Base-by-base conservation (phyloP, 2,329 filamentous ascomycete species). In the Aspergillus floridensis region DNA sequence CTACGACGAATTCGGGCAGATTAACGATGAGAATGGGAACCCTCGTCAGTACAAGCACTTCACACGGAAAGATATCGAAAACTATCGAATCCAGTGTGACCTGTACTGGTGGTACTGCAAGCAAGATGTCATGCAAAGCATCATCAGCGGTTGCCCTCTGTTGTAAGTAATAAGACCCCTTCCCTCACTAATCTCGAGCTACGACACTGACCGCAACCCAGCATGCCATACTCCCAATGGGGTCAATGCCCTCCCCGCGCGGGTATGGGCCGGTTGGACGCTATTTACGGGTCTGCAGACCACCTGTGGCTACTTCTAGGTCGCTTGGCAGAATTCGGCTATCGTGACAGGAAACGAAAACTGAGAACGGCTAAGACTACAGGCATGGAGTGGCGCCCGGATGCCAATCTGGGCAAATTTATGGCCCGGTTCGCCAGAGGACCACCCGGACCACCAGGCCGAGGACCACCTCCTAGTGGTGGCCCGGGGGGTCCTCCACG, bases 21-120 rank as follows among this genome's bases (percentile, higher is more conserved):
- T 86, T 12, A 71, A 82, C 48, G 68, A 69, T 46, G 67, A 62
- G 32, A 58, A 63, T 31, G 53, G 56, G 16, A 55, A 59, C 19
- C 35, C 60, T 14, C 52, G 24, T 21, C 63, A 62, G 65, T 74
- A 65, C 66, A 76, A 54, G 68, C 63, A 74, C 56, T 77, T 80
- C 31, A 75, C 76, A 10, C 70, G 73, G 16, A 79, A 80, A 62
- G 93, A 98, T 61, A 82, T 96, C 51, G 88, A 91, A 62, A 87
- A 85, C 46, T 96, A 90, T 69, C 90, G 95, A 68, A 88, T 90
- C 16, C 81, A 95, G 44, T 86, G 90, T 64, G 95, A 98, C 75
- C 77, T 98, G 5, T 96, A 90, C 71, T 99, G 93, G 93, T 97
- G 92, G 90, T 97, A 93, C 72, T 88, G 86, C 68, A 96, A 96